Evolutionary conservation across 208 protist species (phyloP), one percentile per base, ranked within the genome.

Genomic region (Wallacemonas collosoma): DNA sequence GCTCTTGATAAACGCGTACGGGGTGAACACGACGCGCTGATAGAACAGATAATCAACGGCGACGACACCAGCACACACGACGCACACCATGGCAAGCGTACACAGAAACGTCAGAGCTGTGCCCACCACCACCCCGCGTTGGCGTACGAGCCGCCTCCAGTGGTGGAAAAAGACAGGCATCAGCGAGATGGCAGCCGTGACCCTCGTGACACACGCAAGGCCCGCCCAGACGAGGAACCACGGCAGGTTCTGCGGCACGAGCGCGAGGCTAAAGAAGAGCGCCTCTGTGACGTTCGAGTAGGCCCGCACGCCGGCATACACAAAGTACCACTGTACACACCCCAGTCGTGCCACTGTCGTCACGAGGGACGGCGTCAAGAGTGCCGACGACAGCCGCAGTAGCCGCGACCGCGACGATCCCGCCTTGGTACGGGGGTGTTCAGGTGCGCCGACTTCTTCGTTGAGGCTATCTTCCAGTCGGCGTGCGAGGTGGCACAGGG

Each of bases 261-360:
- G 43, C 8, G 87, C 77, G 1, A 90, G 71, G 48, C 91, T 56
- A 8, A 93, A 65, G 54, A 91, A 79, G 12, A 94, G 68, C 0
- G 82, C 76, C 74, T 96, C 91, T 1, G 83, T 66, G n/a, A 92
- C 83, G 69, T 93, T 94, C 4, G 87, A 87, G 73, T 94, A 93
- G 66, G 79, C 57, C 11, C 91, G 86, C 58, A 85, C 73, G 40
- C 87, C 87, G 56, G 68, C 68, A 64, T 80, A 84, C 15, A 72
- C 62, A 48, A 90, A 72, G 71, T 91, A 95, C 87, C 90, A 93
- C 61, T 82, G 75, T 36, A 78, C 72, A 39, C 89, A 64, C 5
- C 68, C 72, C 35, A 87, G 71, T 3, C 68, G 61, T 4, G 83
- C 44, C 2, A 73, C 62, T 1, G 71, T 77, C 6, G 45, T 8